Conservation (phyloP, 2,329 filamentous ascomycete genomes). For the Chrysoporthe deuterocubensis region DNA sequence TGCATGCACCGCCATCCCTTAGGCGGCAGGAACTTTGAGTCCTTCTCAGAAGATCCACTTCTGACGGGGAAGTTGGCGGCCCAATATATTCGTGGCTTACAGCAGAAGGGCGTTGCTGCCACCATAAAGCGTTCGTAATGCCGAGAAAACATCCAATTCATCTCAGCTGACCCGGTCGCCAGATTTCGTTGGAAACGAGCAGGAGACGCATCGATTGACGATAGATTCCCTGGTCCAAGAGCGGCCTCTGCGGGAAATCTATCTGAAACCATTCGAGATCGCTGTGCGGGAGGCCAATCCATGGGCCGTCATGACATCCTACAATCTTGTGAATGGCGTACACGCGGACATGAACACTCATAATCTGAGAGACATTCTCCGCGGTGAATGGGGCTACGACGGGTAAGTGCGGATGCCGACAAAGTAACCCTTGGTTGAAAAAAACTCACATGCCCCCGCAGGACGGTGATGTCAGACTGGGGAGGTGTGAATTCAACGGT, state of each 20-base stretch:
- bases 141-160: conserved; percentile 20
- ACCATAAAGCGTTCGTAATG: conserved; percentile 71
- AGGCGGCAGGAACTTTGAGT: conserved; percentile 86
- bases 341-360: conserved; percentile 62
- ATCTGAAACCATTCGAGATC: conserved; percentile 77
- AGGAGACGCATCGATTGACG: conserved; percentile 69
- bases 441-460: conserved; percentile 37
- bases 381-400: conserved; percentile 66
- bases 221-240: conserved; percentile 69
- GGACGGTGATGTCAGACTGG: conserved; percentile 63
- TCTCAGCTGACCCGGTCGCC: conserved; percentile 19
- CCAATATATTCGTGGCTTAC: conserved; percentile 72
- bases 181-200: conserved; percentile 74
- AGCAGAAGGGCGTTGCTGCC: conserved; percentile 74
- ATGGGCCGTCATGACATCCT: conserved; percentile 72
- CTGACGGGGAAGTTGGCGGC: conserved; percentile 75
- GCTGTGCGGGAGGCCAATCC: conserved; percentile 70
- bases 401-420: conserved; percentile 45
- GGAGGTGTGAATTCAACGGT: conserved; percentile 59
- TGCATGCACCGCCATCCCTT: conserved; percentile 83
- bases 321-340: conserved; percentile 68
- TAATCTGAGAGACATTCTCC: conserved; percentile 59
- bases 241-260: conserved; percentile 69
- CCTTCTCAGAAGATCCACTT: conserved; percentile 81
- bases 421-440: conserved; percentile 18